phyloP scores from a whole-genome alignment of 2,329 filamentous ascomycete species.

The Scedosporium dehoogii region DNA sequence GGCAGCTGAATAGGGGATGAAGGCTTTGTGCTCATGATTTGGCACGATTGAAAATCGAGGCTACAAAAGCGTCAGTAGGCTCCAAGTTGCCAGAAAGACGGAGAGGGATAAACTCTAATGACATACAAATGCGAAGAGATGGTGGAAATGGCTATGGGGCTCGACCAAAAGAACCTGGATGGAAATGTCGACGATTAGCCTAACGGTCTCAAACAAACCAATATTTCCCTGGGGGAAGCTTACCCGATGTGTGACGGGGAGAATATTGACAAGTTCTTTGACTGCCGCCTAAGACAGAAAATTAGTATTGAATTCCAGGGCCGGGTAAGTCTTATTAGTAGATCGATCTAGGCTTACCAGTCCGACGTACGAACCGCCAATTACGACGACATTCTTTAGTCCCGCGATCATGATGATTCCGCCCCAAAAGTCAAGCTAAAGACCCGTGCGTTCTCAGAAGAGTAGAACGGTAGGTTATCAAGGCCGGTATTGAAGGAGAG shows the following conservation, averaged over 20 bases:
- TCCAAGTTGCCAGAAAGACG: not conserved
- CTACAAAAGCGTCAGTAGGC: not conserved
- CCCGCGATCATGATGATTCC: not conserved
- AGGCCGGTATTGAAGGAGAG: not conserved
- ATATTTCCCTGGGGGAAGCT: not conserved
- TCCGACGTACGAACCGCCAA: constrained; percentile 1
- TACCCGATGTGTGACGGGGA: not conserved
- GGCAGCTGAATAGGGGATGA: constrained; percentile 45
- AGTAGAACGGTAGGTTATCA: not conserved
- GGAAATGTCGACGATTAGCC: not conserved
- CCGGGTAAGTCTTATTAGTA: not conserved
- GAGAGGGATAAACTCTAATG: not conserved
- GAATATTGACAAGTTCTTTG: not conserved
- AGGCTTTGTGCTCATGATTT: constrained; percentile 44
- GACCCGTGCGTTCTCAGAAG: not conserved
- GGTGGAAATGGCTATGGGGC: constrained; percentile 47
- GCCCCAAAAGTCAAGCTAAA: not conserved
- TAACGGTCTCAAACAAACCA: not conserved
- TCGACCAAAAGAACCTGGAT: constrained; percentile 42
- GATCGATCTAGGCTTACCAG: not conserved
- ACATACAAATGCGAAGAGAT: constrained; percentile 37
- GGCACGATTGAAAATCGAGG: constrained; percentile 45
- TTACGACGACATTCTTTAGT: constrained; percentile 9
- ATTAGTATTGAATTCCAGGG: not conserved
- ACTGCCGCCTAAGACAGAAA: not conserved